phyloP scores from a whole-genome alignment of 192 early-diverging fungal species.

The Dispira parvispora region DNA sequence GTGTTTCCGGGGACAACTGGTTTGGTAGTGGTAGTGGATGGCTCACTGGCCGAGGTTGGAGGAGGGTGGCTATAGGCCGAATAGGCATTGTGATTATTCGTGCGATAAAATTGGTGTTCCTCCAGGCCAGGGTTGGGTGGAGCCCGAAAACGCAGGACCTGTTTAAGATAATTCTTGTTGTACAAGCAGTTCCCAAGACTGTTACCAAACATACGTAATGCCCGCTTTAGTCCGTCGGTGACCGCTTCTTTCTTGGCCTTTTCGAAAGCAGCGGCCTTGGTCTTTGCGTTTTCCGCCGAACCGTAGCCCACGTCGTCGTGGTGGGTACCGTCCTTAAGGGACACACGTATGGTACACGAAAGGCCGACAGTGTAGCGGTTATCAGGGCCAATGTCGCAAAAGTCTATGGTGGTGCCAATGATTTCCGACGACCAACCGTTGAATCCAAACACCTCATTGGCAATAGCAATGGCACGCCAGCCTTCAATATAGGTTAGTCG shows the following conservation, averaged over 20 bases:
- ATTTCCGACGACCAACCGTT: slow-evolving; percentile 78
- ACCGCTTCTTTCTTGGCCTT: slow-evolving; percentile 84
- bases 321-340: slow-evolving; percentile 72
- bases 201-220: slow-evolving; percentile 75
- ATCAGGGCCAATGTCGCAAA: slow-evolving; percentile 30
- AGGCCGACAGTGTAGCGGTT: slow-evolving; percentile 47
- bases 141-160: slow-evolving; percentile 17
- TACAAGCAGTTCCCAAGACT: slow-evolving; percentile 71
- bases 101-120: slow-evolving; percentile 16
- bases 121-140: not conserved
- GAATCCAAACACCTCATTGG: slow-evolving; percentile 91
- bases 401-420: slow-evolving; percentile 60
- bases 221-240: slow-evolving; percentile 82
- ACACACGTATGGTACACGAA: slow-evolving; percentile 61
- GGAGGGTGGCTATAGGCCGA: not conserved
- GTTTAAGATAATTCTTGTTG: slow-evolving; percentile 51
- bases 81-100: slow-evolving; percentile 17
- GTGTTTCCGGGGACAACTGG: not conserved
- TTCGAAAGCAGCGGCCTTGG: slow-evolving; percentile 64
- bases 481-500: slow-evolving; percentile 71
- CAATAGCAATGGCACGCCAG: slow-evolving; percentile 64
- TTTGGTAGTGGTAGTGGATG: not conserved
- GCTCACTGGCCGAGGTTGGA: not conserved
- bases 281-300: slow-evolving; percentile 51
- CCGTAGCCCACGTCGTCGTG: slow-evolving; percentile 89